Evolutionary conservation across 2,329 filamentous ascomycete species (phyloP).

Genomic region (Bimuria novae-zelandiae): DNA sequence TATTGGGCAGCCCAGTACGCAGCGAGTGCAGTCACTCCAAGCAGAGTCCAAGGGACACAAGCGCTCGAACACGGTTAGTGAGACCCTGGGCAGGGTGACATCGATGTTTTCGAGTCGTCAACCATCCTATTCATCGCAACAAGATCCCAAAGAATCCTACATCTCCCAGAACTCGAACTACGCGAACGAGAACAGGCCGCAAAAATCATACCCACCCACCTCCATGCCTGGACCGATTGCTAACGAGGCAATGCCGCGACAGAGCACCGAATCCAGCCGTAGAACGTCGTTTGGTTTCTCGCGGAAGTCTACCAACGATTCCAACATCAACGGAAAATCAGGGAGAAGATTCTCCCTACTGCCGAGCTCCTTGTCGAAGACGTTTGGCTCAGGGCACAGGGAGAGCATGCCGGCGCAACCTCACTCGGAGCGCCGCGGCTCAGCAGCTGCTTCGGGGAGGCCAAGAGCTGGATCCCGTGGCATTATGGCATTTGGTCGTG

Average conservation of each 20-base stretch:
- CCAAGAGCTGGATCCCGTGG: constrained; percentile 38
- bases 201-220: constrained; percentile 81
- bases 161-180: constrained; percentile 56
- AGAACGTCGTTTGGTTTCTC: constrained; percentile 57
- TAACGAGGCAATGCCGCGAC: constrained; percentile 59
- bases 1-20: constrained; percentile 65
- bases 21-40: constrained; percentile 58
- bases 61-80: constrained; percentile 67
- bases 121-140: constrained; percentile 28
- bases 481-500: constrained; percentile 51
- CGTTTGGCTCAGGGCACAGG: constrained; percentile 46
- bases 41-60: constrained; percentile 68
- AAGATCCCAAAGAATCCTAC: constrained; percentile 36
- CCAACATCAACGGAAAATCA: constrained; percentile 44
- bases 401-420: constrained; percentile 39
- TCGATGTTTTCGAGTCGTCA: constrained; percentile 73
- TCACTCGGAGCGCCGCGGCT: constrained; percentile 42
- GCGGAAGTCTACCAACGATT: constrained; percentile 50
- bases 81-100: constrained; percentile 79
- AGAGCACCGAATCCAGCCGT: constrained; percentile 55
- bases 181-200: constrained; percentile 56
- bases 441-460: constrained; percentile 27
- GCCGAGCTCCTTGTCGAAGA: constrained; percentile 54
- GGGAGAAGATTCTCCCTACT: constrained; percentile 57
- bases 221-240: constrained; percentile 81